Conservation (phyloP, 2,329 filamentous ascomycete species). For the Neobulgaria alba region DNA sequence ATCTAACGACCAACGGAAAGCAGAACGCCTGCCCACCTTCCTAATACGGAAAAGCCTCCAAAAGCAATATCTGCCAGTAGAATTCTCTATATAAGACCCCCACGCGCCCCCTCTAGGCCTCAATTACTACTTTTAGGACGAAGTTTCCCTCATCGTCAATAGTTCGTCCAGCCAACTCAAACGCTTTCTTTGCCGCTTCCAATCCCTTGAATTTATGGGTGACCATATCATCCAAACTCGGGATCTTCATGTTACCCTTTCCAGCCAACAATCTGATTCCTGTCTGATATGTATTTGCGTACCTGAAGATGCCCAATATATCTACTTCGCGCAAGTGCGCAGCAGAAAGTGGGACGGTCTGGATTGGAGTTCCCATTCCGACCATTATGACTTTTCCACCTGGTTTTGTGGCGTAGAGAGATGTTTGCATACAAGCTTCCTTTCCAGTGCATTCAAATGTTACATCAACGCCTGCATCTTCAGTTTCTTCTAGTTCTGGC, state of each 20-base stretch:
- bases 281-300: conserved; percentile 65
- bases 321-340: conserved; percentile 69
- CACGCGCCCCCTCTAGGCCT: conserved; percentile 35
- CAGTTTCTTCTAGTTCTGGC: conserved; percentile 34
- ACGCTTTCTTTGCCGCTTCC: conserved; percentile 51
- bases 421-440: conserved; percentile 64
- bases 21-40: conserved; percentile 5
- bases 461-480: conserved; percentile 58
- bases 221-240: conserved; percentile 61
- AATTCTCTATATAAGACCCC: not conserved
- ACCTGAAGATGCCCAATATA: conserved; percentile 70
- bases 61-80: not conserved
- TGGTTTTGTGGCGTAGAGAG: conserved; percentile 61
- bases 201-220: conserved; percentile 64
- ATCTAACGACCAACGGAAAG: not conserved
- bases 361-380: conserved; percentile 70
- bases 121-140: conserved; percentile 64
- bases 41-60: not conserved
- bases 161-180: conserved; percentile 62
- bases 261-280: conserved; percentile 56
- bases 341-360: conserved; percentile 64
- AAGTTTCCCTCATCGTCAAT: conserved; percentile 58
- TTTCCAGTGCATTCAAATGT: conserved; percentile 74
- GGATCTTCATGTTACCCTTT: conserved; percentile 38
- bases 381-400: conserved; percentile 70